Conservation (phyloP, 768 basidiomycete species). For the Mycena haematopus region DNA sequence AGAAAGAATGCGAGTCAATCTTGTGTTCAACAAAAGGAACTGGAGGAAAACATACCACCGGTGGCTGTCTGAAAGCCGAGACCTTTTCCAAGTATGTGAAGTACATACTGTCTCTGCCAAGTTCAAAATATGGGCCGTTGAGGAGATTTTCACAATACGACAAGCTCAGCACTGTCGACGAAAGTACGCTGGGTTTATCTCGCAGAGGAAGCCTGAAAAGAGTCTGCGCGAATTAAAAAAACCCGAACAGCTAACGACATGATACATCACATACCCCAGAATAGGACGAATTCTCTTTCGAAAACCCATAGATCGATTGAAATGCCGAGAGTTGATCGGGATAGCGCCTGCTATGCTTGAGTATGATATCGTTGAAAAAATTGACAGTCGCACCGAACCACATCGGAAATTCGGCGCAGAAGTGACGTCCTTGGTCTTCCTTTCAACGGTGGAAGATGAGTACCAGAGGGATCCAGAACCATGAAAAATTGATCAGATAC, state of each 20-base stretch:
- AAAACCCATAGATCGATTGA: conserved; percentile 29
- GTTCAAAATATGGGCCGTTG: conserved; percentile 19
- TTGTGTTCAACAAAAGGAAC: not conserved
- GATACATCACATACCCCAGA: conserved; percentile 13
- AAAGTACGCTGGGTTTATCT: conserved; percentile 11
- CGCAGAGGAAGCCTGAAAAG: conserved; percentile 32
- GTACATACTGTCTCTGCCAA: conserved; percentile 24
- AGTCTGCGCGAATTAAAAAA: conserved; percentile 20
- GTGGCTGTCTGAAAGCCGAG: conserved; percentile 8
- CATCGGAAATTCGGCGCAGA: conserved; percentile 9
- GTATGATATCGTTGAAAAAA: not conserved
- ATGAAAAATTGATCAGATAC: conserved; percentile 32
- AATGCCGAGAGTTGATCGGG: conserved; percentile 26
- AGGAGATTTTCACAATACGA: conserved; percentile 27
- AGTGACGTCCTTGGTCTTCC: conserved; percentile 24
- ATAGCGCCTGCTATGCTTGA: conserved; percentile 17
- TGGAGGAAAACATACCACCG: conserved; percentile 12
- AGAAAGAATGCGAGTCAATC: not conserved
- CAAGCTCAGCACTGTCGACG: conserved; percentile 10
- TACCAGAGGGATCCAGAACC: conserved; percentile 37
- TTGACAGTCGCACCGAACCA: conserved; percentile 4
- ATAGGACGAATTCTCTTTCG: conserved; percentile 7
- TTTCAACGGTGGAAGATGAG: conserved; percentile 29
- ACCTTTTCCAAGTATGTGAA: conserved; percentile 26
- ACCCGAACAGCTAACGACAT: not conserved